Percentiles rank a stretch among this genome's conserved stretches.
These are phyloP conservation scores for Paraphaeosphaeria minitans DNA, from an alignment of 2,329 filamentous ascomycete genomes.

Conservation along the genomic window DNA sequence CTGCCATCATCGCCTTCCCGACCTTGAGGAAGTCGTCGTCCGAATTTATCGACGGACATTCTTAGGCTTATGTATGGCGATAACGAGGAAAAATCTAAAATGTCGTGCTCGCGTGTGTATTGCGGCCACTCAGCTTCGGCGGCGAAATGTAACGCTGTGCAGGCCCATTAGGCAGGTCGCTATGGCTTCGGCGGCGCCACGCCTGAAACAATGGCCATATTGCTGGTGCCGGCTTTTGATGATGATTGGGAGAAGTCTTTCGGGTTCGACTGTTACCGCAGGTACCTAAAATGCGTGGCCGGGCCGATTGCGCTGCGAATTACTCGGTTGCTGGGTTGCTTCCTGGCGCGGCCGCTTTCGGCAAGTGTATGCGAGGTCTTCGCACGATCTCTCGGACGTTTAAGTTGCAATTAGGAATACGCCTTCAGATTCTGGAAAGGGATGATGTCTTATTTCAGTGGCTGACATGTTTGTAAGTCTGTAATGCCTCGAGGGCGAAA, in stretches of 20 bases:
- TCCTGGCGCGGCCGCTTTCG: background rate
- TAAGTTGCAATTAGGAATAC: background rate
- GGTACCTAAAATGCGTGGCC: background rate
- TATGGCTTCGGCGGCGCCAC: background rate
- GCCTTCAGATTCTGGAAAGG: background rate
- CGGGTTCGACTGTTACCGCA: background rate
- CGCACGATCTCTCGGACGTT: background rate
- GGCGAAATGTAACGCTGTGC: background rate
- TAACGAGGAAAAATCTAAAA: conserved; percentile 7
- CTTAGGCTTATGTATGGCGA: conserved; percentile 9
- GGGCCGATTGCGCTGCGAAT: background rate
- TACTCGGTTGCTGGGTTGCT: background rate
- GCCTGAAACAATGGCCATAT: background rate
- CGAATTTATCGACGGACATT: conserved; percentile 1
- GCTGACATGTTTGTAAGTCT: no score
- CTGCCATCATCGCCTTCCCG: background rate
- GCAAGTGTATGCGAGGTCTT: background rate
- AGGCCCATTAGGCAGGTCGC: background rate
- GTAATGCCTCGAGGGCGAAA: no score
- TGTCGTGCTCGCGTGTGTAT: conserved; percentile 16
- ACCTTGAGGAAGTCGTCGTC: background rate
- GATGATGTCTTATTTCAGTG: no score
- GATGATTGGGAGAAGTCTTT: conserved; percentile 1
- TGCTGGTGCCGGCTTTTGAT: background rate
- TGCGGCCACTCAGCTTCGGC: conserved; percentile 6